Percentiles rank a stretch among this genome's conserved stretches.
Evolutionary conservation across 2,329 filamentous ascomycete species (phyloP).

Genomic region (Colletotrichum lupini): DNA sequence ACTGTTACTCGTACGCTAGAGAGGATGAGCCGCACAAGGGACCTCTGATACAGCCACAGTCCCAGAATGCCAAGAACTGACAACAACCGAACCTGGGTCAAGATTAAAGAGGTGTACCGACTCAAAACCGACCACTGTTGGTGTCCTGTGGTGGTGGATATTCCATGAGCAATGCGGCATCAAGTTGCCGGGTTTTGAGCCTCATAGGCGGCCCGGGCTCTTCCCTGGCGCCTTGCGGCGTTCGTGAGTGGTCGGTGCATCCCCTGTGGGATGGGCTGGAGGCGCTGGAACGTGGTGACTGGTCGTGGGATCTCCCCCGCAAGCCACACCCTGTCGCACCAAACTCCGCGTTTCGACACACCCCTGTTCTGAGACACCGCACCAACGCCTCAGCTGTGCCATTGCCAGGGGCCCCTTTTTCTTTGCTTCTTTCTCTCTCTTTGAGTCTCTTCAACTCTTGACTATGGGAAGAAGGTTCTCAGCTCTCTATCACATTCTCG

Average conservation of each 20-base stretch:
- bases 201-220: not conserved
- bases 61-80: constrained; percentile 25
- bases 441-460: not conserved
- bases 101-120: not conserved
- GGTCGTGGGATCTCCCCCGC: not conserved
- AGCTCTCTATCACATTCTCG: not conserved
- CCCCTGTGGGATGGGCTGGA: not conserved
- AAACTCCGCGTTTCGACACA: constrained; percentile 17
- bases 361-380: constrained; percentile 35
- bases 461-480: not conserved
- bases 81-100: not conserved
- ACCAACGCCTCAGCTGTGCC: constrained; percentile 29
- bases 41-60: constrained; percentile 17
- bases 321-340: constrained; percentile 5
- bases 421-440: not conserved
- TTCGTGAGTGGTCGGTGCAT: not conserved
- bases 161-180: not conserved
- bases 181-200: constrained; percentile 12
- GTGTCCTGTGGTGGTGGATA: not conserved
- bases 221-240: not conserved
- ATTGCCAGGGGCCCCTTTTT: not conserved
- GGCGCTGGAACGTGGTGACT: no score
- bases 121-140: not conserved
- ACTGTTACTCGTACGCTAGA: no score
- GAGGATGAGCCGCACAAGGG: not conserved